Evolutionary conservation across 768 basidiomycete genomes (phyloP), one percentile per base, ranked within the genome.

Genomic region (Boletus tylopilopsis): DNA sequence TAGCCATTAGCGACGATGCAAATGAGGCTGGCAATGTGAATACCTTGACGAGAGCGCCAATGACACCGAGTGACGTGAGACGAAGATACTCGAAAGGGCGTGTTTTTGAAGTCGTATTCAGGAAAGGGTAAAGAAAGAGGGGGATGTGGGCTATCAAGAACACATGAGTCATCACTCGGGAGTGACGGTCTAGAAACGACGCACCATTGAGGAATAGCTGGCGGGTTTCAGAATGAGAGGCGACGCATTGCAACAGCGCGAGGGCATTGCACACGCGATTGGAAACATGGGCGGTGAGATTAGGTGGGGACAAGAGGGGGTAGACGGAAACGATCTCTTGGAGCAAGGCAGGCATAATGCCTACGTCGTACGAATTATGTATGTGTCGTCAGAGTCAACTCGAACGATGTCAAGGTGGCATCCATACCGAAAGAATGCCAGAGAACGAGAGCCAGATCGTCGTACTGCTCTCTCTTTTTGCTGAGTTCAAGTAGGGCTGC

Each of bases 311-410:
- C 47, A 99, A 81, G 47, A 94, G 78, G 6, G 95, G 94, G 69
- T 99, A 99, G 42, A 99, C 96, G 21, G 94, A 93, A 43, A 98
- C 93, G 63, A 99, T 98, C 71, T 98, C 96, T 64, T 97, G 92
- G 19, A 99, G 76, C 29, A 99, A 79, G 3, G 93, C 91, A 15
- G 95, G 93, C 95, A 99, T 98, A 57, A 98, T 89, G 42, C 95
- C 95, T 97, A 42, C 5, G 33, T 27, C 4, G 46, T 4, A 35
- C 33, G 35, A 32, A 34, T 51, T 16, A 32, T 5, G 33, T 16
- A 32, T 5, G 33, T 21, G n/a, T 23, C 9, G 33, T 52, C 37
- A 48, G 37, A 25, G 30, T 25, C 11, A 25, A 24, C 18, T 34
- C 30, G 6, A 34, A 47, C 15, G 33, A 11, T 16, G 27, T 32